Conservation (phyloP, 129 eudicot species). For the Rutidosis leptorrhynchoides region DNA sequence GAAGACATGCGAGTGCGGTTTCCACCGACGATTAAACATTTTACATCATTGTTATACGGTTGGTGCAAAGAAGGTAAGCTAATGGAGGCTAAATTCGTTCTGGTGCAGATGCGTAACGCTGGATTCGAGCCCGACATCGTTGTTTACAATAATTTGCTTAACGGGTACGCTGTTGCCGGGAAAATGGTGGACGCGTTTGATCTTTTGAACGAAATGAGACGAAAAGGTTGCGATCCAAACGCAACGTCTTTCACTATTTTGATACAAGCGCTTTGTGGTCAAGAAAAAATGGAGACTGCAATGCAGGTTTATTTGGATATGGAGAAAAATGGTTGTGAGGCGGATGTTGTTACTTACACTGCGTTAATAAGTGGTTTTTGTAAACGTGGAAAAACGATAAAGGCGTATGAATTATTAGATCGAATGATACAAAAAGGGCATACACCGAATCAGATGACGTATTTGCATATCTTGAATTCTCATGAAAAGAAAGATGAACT, state of each 20-base stretch:
- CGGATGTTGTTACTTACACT: constrained; percentile 66
- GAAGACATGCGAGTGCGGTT: constrained; percentile 72
- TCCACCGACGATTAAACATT: constrained; percentile 65
- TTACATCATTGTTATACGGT: constrained; percentile 68
- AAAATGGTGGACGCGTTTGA: constrained; percentile 78
- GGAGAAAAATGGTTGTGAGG: constrained; percentile 57
- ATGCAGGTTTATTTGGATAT: constrained; percentile 57
- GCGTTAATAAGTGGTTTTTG: constrained; percentile 70
- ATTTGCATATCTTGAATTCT: constrained; percentile 51
- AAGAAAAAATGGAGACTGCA: constrained; percentile 68
- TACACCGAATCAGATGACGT: constrained; percentile 58
- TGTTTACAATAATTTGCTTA: constrained; percentile 69
- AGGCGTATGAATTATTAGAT: constrained; percentile 57
- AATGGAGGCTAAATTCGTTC: constrained; percentile 57
- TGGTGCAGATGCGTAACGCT: constrained; percentile 61
- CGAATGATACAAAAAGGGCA: constrained; percentile 64
- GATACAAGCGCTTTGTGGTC: constrained; percentile 66
- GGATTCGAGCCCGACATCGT: constrained; percentile 76
- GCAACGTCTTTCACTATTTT: constrained; percentile 60
- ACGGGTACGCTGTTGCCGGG: constrained; percentile 61
- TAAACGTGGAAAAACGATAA: constrained; percentile 53
- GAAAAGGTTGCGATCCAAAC: constrained; percentile 65
- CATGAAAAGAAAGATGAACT: constrained; percentile 81
- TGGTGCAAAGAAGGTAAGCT: constrained; percentile 80
- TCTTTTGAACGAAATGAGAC: constrained; percentile 67